Evolutionary conservation across 129 eudicot species (phyloP).

Genomic region (Chrysanthemum seticuspe): DNA sequence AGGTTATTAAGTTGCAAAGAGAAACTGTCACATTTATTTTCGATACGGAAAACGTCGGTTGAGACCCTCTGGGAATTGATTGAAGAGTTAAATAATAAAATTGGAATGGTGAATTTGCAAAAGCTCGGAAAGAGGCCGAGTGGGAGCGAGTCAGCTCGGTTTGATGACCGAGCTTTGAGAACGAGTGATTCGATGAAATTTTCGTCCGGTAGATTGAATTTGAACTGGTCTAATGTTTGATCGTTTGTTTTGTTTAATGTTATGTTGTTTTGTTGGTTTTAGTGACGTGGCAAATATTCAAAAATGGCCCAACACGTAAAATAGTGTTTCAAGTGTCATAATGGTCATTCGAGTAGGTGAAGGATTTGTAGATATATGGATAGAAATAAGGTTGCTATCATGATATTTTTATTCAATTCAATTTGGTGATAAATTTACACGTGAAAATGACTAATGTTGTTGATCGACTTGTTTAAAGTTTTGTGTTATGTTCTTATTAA

Average conservation of each 20-base stretch:
- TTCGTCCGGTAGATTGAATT: slow-evolving; percentile 55
- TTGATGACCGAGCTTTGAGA: slow-evolving; percentile 45
- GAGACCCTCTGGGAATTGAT: slow-evolving; percentile 56
- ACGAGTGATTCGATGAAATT: slow-evolving; percentile 50
- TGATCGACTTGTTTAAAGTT: not conserved
- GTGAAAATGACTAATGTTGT: not conserved
- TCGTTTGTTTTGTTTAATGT: not conserved
- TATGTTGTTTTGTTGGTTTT: not conserved
- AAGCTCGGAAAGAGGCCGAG: slow-evolving; percentile 34
- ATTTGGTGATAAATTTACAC: not conserved
- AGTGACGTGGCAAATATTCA: not conserved
- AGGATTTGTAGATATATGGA: slow-evolving; percentile 17
- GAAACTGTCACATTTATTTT: slow-evolving; percentile 32
- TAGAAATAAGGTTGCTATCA: not conserved
- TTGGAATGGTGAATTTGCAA: slow-evolving; percentile 39
- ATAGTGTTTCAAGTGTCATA: not conserved
- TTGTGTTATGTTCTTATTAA: not conserved
- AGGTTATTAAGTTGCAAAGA: slow-evolving; percentile 51
- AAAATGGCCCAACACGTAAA: slow-evolving; percentile 12
- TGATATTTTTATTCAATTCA: slow-evolving; percentile 1
- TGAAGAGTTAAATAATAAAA: slow-evolving; percentile 42
- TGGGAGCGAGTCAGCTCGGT: slow-evolving; percentile 73
- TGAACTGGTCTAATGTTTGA: slow-evolving; percentile 13
- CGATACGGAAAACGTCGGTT: slow-evolving; percentile 35
- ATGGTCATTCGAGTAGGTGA: slow-evolving; percentile 3